Percentiles rank a stretch among this genome's conserved stretches.
Conservation (phyloP, 352 stramenopile genomes). For the Phytopythium sindhum region DNA sequence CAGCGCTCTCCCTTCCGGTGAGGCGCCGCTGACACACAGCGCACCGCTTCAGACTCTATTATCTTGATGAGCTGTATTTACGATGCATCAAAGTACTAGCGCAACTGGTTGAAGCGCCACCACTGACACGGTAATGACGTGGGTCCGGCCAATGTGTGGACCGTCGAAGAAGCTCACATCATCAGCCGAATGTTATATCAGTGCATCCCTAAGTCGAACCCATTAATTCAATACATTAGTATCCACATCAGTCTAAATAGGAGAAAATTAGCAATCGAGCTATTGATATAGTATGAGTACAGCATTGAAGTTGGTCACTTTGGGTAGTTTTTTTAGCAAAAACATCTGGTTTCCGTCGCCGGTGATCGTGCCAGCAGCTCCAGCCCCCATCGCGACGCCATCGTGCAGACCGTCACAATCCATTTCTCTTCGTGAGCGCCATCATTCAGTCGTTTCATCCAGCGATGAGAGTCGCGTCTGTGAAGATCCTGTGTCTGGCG, state of each 20-base stretch:
- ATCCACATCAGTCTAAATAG: too few relatives aligned
- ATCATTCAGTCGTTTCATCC: neutral
- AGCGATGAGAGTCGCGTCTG: neutral
- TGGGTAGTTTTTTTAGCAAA: neutral
- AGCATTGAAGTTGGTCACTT: neutral
- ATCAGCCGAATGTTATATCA: neutral
- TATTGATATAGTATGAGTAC: neutral
- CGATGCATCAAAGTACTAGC: neutral
- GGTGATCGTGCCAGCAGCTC: neutral
- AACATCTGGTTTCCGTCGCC: neutral
- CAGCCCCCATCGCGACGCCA: too few relatives aligned
- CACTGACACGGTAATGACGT: too few relatives aligned
- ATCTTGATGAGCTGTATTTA: neutral
- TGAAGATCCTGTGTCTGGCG: neutral
- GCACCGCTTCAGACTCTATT: neutral
- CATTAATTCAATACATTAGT: too few relatives aligned
- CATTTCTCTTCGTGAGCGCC: neutral
- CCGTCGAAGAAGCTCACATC: too few relatives aligned
- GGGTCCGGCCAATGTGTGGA: too few relatives aligned
- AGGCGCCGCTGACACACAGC: neutral
- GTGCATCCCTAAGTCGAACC: neutral
- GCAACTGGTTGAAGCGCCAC: neutral
- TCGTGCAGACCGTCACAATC: neutral
- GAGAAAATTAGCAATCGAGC: neutral
- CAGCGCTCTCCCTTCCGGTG: conserved; percentile 31